phyloP scores from a whole-genome alignment of 2,329 filamentous ascomycete genomes.

The Calonectria hawksworthii region DNA sequence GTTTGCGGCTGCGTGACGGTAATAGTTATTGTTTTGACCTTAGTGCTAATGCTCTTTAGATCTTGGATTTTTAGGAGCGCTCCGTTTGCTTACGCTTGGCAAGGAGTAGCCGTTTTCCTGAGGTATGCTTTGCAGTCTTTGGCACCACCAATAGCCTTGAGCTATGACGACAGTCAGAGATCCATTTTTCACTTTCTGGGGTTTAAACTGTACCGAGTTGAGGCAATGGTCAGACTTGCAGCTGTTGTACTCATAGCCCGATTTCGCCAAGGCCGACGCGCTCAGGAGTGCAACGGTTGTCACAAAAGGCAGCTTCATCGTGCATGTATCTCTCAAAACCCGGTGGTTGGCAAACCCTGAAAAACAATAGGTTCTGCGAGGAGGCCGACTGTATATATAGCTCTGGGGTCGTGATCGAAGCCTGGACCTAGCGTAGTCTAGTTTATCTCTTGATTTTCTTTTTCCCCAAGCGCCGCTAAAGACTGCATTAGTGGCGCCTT shows the following conservation, averaged over 20 bases:
- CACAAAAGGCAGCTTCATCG: neutral
- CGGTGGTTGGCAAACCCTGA: neutral
- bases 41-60: neutral
- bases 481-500: neutral
- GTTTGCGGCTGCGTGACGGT: neutral
- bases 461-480: neutral
- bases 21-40: neutral
- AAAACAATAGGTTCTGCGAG: neutral
- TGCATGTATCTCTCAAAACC: neutral
- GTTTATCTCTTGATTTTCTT: neutral
- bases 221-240: neutral
- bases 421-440: neutral
- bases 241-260: neutral
- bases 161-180: neutral
- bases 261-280: neutral
- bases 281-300: neutral
- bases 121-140: neutral
- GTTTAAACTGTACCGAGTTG: neutral
- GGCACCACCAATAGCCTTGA: neutral
- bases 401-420: neutral
- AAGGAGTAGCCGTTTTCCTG: neutral
- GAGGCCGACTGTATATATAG: neutral
- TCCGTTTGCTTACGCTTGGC: neutral
- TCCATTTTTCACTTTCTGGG: neutral
- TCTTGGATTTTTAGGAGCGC: neutral